Base-by-base conservation (phyloP, 805 yeast genomes). In the Teunomyces pallodes region DNA sequence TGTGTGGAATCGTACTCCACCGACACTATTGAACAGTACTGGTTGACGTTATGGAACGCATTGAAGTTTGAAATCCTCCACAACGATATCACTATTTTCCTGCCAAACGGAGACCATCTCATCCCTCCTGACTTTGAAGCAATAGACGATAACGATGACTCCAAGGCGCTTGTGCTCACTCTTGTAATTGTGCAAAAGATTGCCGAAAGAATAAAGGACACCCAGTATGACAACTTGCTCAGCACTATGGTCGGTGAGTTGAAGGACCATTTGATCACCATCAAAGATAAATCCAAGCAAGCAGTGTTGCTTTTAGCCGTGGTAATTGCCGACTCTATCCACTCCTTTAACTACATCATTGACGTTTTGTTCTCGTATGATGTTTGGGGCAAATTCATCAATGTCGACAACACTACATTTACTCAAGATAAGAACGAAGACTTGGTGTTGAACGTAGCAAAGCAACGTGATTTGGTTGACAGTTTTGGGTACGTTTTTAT, bases 21-120 rank as follows among this genome's bases (percentile, higher is more conserved):
- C 0, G 74, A 72, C 5, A 72, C 81, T 0, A 64, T 87, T 8
- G 67, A 76, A 28, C 75, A 75, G 9, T 77, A 81, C 60, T 91
- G 96, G 91, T 61, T 78, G 6, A 78, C 84, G 1, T 60, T 92
- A 4, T 94, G 96, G 96, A 86, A 87, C 56, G 88, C 96, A 0
- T 69, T 92, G 45, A 92, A 92, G 62, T 90, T 81, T 62, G 97
- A 92, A 64, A 76, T 92, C n/a, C 70, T 92, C 48, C 96, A 92
- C 62, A 84, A 84, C 36, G 88, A 86, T 47, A 73, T 50, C 49
- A 67, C 51, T 58, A 49, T 61, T 7, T 65, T 70, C 55, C 53
- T 54, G 36, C 59, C 73, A 3, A 56, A 58, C n/a, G 47, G 54
- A 1, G 55, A 53, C 38, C 45, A 46, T 6, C 55, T 72, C 3